Conservation (phyloP, 2,329 filamentous ascomycete species). For the Alternaria gansuensis region DNA sequence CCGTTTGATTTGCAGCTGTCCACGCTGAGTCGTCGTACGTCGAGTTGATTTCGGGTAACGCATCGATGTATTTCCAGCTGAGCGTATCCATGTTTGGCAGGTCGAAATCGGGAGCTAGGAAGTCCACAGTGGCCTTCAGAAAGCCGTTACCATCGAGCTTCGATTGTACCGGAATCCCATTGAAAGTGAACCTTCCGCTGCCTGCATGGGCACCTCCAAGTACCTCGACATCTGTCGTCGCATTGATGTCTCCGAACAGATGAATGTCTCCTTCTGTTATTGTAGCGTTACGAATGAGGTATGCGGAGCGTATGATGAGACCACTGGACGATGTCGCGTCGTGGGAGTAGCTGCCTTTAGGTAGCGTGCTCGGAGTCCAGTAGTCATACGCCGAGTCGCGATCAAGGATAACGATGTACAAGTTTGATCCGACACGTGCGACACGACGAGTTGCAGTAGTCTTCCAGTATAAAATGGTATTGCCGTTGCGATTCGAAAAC, state of each 20-base stretch:
- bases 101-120: conserved; percentile 59
- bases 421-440: conserved; percentile 56
- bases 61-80: conserved; percentile 73
- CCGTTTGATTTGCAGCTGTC: conserved; percentile 65
- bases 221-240: conserved; percentile 71
- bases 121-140: conserved; percentile 62
- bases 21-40: conserved; percentile 74
- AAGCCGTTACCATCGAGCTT: conserved; percentile 56
- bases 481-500: conserved; percentile 51
- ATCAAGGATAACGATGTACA: conserved; percentile 66
- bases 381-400: conserved; percentile 72
- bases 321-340: conserved; percentile 27
- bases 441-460: conserved; percentile 61
- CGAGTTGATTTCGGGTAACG: conserved; percentile 70
- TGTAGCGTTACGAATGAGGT: conserved; percentile 68
- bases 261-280: conserved; percentile 64
- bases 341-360: conserved; percentile 28
- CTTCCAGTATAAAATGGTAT: conserved; percentile 62
- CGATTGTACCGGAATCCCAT: conserved; percentile 57
- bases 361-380: conserved; percentile 63
- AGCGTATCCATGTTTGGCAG: conserved; percentile 66
- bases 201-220: conserved; percentile 65
- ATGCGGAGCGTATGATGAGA: conserved; percentile 68
- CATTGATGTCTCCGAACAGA: conserved; percentile 75
- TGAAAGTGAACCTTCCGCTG: conserved; percentile 65